Conservation (phyloP, 176 grass and related monocot genomes). For the Calamus simplicifolius region DNA sequence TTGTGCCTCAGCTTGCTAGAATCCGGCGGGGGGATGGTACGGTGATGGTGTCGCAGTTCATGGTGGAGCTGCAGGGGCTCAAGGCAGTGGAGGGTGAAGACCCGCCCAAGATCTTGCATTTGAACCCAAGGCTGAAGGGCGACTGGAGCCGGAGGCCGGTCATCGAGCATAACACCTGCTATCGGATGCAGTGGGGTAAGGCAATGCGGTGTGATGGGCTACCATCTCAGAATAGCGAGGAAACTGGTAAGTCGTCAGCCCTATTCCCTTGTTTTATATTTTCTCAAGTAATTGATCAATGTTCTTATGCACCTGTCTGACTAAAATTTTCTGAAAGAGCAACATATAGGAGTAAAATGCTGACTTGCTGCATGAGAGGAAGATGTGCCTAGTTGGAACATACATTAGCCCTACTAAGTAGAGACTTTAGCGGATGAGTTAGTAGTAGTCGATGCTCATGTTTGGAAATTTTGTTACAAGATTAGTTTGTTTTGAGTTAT, state of each 20-base stretch:
- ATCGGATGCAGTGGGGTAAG: slow-evolving; percentile 87
- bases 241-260: slow-evolving; percentile 30
- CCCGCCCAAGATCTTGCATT: slow-evolving; percentile 84
- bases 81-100: slow-evolving; percentile 62
- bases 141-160: slow-evolving; percentile 78
- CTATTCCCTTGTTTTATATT: neutral
- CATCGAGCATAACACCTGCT: slow-evolving; percentile 88
- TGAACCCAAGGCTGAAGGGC: slow-evolving; percentile 72
- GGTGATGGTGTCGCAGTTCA: slow-evolving; percentile 87
- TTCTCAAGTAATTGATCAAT: neutral
- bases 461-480: no score
- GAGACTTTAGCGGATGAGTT: no score
- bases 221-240: slow-evolving; percentile 33
- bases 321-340: no score
- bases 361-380: no score
- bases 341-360: no score
- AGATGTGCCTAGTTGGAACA: no score
- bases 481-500: no score
- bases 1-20: slow-evolving; percentile 47
- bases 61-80: slow-evolving; percentile 65
- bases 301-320: no score
- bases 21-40: slow-evolving; percentile 46
- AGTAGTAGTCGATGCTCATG: no score
- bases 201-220: slow-evolving; percentile 68
- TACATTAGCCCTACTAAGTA: no score